Base-by-base conservation (phyloP, 2,329 filamentous ascomycete genomes). In the Botrytis sinoallii region DNA sequence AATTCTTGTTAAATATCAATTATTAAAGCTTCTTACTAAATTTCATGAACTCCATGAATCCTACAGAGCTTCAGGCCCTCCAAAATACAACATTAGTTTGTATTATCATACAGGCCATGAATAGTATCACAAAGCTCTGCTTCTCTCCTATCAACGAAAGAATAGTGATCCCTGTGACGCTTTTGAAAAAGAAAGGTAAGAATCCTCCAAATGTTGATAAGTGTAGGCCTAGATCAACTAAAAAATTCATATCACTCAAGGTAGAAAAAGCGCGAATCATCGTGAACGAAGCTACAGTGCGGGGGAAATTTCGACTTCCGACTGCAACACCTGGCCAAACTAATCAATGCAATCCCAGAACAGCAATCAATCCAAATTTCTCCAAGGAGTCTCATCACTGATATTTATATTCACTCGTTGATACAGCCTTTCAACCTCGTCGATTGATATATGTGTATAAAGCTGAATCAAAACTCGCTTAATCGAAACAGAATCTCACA, bases 61-160 rank as follows among this genome's bases (percentile, higher is more conserved):
- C 6, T 7, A n/a, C 12, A 7, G 5, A 5, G 10, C 0, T 52
- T n/a, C 4, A n/a, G 12, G 5, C 0, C n/a, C 25, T n/a, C 48
- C 5, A 7, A 52, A 52, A n/a, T n/a, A 52, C 14, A 7, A n/a
- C 1, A 5, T 4, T n/a, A n/a, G 3, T 25, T 2, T 25, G 3
- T 52, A 14, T n/a, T 4, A 52, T 12, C 10, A 52, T 52, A 12
- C 10, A 0, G 12, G 25, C 12, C 48, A 52, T n/a, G 12, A n/a
- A n/a, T n/a, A 52, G 12, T n/a, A 14, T n/a, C 14, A n/a, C 6
- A 16, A 52, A 52, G 25, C 25, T 52, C n/a, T n/a, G 12, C 25
- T n/a, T 52, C 25, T 14, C 48, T n/a, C 25, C 48, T 52, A 14
- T 6, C 25, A n/a, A 3, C 3, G 2, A n/a, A 52, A 14, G 25